Evolutionary conservation across 208 protist species (phyloP), one percentile per base, ranked within the genome.

Genomic region (Angomonas ambiguus): DNA sequence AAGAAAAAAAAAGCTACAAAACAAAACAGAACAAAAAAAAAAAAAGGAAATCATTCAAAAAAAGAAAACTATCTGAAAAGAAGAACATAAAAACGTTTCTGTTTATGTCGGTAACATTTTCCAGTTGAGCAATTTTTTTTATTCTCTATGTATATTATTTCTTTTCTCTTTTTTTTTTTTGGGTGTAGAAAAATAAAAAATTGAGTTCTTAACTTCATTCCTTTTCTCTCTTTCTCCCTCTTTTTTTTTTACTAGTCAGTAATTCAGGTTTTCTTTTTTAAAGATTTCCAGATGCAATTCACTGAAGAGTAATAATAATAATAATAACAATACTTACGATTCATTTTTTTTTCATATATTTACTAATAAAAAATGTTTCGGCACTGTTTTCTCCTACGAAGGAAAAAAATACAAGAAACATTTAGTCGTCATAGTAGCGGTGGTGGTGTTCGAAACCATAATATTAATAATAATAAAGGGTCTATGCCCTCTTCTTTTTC

Each of bases 341-440:
- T 49, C 62, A 57, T 63, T 65, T 13, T 65, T 30, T 76, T 68
- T 69, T 57, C 48, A 35, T 33, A 42, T 62, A 38, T 42, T 24
- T 48, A 22, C 48, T 62, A 60, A 56, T 20, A 32, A 45, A 45
- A 45, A 45, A 45, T n/a, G n/a, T n/a, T n/a, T n/a, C n/a, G n/a
- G n/a, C n/a, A n/a, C n/a, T n/a, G n/a, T n/a, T n/a, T n/a, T n/a
- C n/a, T n/a, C n/a, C n/a, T n/a, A n/a, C n/a, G n/a, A n/a, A n/a
- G n/a, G n/a, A n/a, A n/a, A n/a, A n/a, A n/a, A n/a, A n/a, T n/a
- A n/a, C n/a, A n/a, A n/a, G n/a, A n/a, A n/a, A n/a, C n/a, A n/a
- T n/a, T n/a, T n/a, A n/a, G n/a, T n/a, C n/a, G n/a, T n/a, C n/a
- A n/a, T n/a, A n/a, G n/a, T n/a, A n/a, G n/a, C n/a, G n/a, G n/a